These are phyloP conservation scores for Cladobotryum mycophilum DNA, from an alignment of 2,329 filamentous ascomycete genomes.

Conservation along the genomic window DNA sequence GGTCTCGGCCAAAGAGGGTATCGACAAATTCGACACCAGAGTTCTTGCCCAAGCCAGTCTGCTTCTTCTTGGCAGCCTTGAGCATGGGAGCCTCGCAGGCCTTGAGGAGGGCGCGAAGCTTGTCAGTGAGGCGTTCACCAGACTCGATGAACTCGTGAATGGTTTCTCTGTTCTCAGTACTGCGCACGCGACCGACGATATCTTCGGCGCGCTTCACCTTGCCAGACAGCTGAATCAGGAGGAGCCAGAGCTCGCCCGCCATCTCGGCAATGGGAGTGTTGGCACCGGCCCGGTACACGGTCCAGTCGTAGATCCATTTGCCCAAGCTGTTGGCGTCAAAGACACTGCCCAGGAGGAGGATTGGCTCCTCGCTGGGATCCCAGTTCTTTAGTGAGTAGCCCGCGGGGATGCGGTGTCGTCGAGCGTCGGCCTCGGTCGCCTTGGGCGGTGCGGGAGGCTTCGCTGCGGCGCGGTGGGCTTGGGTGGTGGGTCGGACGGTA, in stretches of 20 bases:
- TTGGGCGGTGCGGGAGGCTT: constrained; percentile 32
- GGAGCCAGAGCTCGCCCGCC: constrained; percentile 90
- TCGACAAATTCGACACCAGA: constrained; percentile 94
- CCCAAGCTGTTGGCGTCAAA: constrained; percentile 96
- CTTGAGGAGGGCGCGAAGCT: constrained; percentile 81
- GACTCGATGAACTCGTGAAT: constrained; percentile 86
- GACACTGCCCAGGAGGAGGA: constrained; percentile 88
- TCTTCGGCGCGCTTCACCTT: constrained; percentile 91
- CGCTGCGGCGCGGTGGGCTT: constrained; percentile 20
- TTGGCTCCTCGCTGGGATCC: constrained; percentile 91
- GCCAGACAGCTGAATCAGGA: constrained; percentile 87
- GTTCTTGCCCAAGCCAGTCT: constrained; percentile 70
- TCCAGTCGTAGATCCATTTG: constrained; percentile 99
- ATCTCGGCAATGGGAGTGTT: constrained; percentile 80
- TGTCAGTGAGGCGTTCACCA: constrained; percentile 79
- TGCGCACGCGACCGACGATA: constrained; percentile 64
- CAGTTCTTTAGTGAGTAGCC: constrained; percentile 98
- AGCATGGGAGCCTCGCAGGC: constrained; percentile 93
- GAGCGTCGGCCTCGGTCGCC: constrained; percentile 55
- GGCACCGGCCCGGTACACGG: constrained; percentile 80
- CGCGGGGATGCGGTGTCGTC: constrained; percentile 67
- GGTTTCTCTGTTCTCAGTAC: constrained; percentile 67
- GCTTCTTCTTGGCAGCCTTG: constrained; percentile 72
- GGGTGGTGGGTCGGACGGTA: constrained; percentile 41
- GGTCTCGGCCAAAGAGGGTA: constrained; percentile 86